phyloP scores from a whole-genome alignment of 352 stramenopile genomes.

The Pythium aphanidermatum region DNA sequence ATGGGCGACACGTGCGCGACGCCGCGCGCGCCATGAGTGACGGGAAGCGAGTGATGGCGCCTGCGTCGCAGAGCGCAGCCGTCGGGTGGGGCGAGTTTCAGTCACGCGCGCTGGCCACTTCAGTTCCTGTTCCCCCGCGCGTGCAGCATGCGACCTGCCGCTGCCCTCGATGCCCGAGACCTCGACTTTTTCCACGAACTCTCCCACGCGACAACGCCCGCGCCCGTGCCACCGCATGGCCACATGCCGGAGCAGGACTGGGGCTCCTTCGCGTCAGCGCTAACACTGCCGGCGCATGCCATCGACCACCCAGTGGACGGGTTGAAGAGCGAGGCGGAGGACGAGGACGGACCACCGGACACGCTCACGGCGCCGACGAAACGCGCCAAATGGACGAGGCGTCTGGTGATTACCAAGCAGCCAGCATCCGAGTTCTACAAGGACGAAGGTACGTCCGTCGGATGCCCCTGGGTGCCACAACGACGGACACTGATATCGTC shows the following conservation, averaged over 20 bases:
- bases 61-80: conserved; percentile 1
- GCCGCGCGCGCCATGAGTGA: conserved; percentile 1
- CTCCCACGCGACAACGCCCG: conserved; percentile 4
- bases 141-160: too few relatives aligned
- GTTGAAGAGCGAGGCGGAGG: conserved; percentile 6
- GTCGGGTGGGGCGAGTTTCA: conserved; percentile 16
- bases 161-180: conserved; percentile 4
- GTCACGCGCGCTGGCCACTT: conserved; percentile 5
- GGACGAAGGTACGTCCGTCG: conserved; percentile 49
- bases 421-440: conserved; percentile 85
- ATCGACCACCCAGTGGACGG: too few relatives aligned
- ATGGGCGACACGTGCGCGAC: conserved; percentile 1
- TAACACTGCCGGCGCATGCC: conserved; percentile 3
- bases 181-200: conserved; percentile 19
- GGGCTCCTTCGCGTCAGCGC: conserved; percentile 11
- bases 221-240: not conserved
- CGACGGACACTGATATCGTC: not conserved
- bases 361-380: conserved; percentile 14
- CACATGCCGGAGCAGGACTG: conserved; percentile 9
- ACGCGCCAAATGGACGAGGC: conserved; percentile 51
- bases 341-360: conserved; percentile 1
- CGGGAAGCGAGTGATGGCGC: conserved; percentile 14
- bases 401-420: conserved; percentile 83
- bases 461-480: not conserved
- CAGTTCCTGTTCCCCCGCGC: too few relatives aligned